Base-by-base conservation (phyloP, 1,139 yeast genomes). In the Lodderomyces pseudojiufengensis region DNA sequence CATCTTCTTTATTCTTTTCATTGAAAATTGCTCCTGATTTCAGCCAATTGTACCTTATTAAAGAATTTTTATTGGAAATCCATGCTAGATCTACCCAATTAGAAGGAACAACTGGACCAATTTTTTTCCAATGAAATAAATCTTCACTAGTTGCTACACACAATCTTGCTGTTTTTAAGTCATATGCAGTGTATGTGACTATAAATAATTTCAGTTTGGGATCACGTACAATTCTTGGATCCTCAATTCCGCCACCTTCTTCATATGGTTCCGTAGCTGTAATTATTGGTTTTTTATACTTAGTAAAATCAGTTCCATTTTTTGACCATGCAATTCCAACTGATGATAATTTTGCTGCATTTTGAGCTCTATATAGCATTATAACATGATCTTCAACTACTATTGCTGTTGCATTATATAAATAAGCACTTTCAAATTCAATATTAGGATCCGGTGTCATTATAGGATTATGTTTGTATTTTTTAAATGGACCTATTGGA, bases 361-460 rank as follows among this genome's bases (percentile, higher is more conserved):
- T 63, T 44, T 69, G 74, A 15, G 73, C 74, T 14, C 74, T 46
- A 42, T 68, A 68, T 21, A 69, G 50, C 38, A 69, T 49, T 39
- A 51, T 64, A 9, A 69, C 72, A 40, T 51, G 53, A 33, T 61
- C 61, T 32, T 63, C 71, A 6, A 67, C 51, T 20, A 68, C 74
- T 12, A 69, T 66, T 3, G 74, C 74, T 1, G 70, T 54, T 24
- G 74, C 74, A 48, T 69, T 69, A 46, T 68, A 69, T 34, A 68
- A 47, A 42, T 63, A 67, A 3, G 66, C 65, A 42, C 60, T 55
- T 44, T 68, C 74, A 43, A 64, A 68, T 29, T 65, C 71, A 31
- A 56, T 44, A 7, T 54, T 51, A 7, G 72, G 73, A 45, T 67
- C 55, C 4, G 74, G 74, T 10, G 38, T 55, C 35, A 69, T 46